Evolutionary conservation across 345 rosid genomes (phyloP), one percentile per base, ranked within the genome.

Genomic region (Dipteronia sinensis): DNA sequence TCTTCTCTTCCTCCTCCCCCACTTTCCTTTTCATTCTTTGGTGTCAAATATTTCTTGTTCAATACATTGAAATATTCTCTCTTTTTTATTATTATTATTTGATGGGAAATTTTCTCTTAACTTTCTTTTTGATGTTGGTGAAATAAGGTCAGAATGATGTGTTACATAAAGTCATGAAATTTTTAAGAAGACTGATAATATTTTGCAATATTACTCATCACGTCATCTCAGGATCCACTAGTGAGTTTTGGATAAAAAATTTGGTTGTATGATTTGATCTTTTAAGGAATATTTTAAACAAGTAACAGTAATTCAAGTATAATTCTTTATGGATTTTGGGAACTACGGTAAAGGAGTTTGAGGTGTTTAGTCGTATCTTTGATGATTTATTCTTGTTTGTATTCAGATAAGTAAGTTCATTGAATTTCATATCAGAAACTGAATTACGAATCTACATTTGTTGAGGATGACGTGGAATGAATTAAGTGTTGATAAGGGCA

Each of bases 401-500:
- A 10, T 25, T 53, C 12, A 16, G 10, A 55, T 34, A 16, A 27
- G 27, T 1, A 55, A 55, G 3, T 55, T 71, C 65, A 71, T 71
- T 71, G 47, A 55, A 55, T 55, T 69, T 31, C 19, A 11, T 67
- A 9, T 40, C 8, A 38, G 38, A 40, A 67, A 59, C 11, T 12
- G 27, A 59, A 59, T n/a, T 5, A n/a, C 11, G 12, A 59, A 59
- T 59, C 25, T 59, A 20, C 3, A 0, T 7, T 42, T 42, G 49
- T 9, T 46, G 64, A 59, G 1, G 64, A 59, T 59, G 27, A 20
- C 1, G 51, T 42, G 51, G 53, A 61, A 74, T 25, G 23, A 16
- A 63, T 74, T 63, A 63, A 25, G 59, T 74, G 27, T 63, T 74
- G 61, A 79, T 79, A 78, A 66, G 85, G 85, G 83, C 81, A 78